Evolutionary conservation across 257 asterid species (phyloP).

Genomic region (Solanum pinnatisectum): DNA sequence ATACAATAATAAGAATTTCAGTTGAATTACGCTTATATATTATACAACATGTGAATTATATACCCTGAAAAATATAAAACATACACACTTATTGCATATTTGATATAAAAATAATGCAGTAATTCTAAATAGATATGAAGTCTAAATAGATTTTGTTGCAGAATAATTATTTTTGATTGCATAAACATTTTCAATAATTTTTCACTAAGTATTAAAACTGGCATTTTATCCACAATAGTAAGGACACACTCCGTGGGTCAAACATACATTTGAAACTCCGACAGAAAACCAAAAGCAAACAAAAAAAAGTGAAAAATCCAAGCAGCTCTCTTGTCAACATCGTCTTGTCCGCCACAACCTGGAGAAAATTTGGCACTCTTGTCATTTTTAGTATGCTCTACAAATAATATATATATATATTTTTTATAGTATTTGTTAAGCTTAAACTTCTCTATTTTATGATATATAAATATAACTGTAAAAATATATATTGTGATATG

Average conservation of each 20-base stretch:
- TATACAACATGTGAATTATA: background rate
- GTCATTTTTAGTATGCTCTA: background rate
- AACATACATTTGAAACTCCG: background rate
- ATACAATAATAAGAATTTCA: too few species aligned
- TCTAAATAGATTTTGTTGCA: background rate
- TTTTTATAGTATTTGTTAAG: too few species aligned
- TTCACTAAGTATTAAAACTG: background rate
- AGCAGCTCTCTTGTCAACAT: constrained; percentile 13
- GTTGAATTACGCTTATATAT: too few species aligned
- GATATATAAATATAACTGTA: too few species aligned
- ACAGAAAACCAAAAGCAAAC: background rate
- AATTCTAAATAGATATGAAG: background rate
- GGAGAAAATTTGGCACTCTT: background rate
- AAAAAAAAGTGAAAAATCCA: background rate
- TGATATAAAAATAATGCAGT: background rate
- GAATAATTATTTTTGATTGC: background rate
- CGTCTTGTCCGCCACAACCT: constrained; percentile 20
- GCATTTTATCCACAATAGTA: background rate
- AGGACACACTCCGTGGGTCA: background rate
- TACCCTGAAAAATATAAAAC: too few species aligned
- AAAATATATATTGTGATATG: background rate
- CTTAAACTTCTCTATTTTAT: background rate
- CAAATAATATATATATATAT: background rate
- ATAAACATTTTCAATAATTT: background rate
- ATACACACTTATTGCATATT: background rate